Evolutionary conservation across 1,139 yeast species (phyloP).

Genomic region (Lodderomyces beijingensis): DNA sequence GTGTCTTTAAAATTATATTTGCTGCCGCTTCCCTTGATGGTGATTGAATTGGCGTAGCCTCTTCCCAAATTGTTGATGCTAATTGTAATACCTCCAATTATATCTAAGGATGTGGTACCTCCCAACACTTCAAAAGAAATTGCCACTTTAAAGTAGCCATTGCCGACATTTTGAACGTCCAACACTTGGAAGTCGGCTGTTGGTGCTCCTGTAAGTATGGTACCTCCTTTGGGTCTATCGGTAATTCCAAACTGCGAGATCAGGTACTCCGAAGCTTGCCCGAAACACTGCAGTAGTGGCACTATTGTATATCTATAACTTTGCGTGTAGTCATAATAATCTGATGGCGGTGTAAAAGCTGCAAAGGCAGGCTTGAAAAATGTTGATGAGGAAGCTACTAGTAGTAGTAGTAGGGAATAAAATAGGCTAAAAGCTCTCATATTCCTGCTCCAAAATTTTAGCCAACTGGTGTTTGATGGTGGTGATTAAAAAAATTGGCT

Average conservation of each 20-base stretch:
- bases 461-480: too few species aligned
- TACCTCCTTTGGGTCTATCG: too few species aligned
- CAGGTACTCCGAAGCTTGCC: not conserved
- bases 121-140: not conserved
- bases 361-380: too few species aligned
- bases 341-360: not conserved
- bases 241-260: not conserved
- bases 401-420: too few species aligned
- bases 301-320: not conserved
- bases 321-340: constrained; percentile 1
- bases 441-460: too few species aligned
- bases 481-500: too few species aligned
- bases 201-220: not conserved
- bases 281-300: not conserved
- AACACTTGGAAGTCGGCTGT: not conserved
- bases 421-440: too few species aligned
- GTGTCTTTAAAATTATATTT: not conserved
- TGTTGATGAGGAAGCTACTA: too few species aligned
- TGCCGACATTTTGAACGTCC: not conserved
- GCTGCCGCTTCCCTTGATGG: not conserved
- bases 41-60: not conserved
- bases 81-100: not conserved
- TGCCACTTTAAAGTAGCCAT: not conserved
- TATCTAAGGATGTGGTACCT: not conserved
- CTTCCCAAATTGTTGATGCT: not conserved